Percentiles rank a stretch among this genome's conserved stretches.
phyloP scores from a whole-genome alignment of 192 early-diverging fungal species.

The Dispira simplex region DNA sequence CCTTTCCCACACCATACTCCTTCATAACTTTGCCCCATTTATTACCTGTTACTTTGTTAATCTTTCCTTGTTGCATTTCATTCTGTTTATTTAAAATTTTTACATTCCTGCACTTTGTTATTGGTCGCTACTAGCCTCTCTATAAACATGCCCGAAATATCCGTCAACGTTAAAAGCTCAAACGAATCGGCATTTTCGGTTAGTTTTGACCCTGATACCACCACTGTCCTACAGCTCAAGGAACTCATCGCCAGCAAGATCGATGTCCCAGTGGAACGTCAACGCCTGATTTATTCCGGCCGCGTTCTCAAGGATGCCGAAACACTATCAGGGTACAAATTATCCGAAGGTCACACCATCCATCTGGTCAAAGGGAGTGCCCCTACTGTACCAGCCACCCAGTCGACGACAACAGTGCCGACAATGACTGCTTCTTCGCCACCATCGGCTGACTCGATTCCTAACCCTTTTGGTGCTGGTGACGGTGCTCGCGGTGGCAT shows the following conservation, averaged over 20 bases:
- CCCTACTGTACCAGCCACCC: conserved; percentile 24
- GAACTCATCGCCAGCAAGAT: conserved; percentile 44
- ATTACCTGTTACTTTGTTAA: background rate
- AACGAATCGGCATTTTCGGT: conserved; percentile 59
- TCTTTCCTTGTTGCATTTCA: background rate
- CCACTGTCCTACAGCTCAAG: conserved; percentile 64
- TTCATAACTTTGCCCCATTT: background rate
- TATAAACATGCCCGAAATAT: conserved; percentile 36
- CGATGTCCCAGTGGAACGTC: conserved; percentile 46
- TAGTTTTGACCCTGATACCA: conserved; percentile 31
- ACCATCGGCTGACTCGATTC: background rate
- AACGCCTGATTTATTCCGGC: conserved; percentile 88
- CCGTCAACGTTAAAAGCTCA: conserved; percentile 55
- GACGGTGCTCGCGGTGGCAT: conserved; percentile 16
- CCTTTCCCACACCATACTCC: background rate
- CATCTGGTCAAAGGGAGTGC: conserved; percentile 72
- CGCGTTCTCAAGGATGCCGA: conserved; percentile 88
- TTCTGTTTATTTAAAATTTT: background rate
- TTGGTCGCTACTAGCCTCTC: background rate
- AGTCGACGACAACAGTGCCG: conserved; percentile 19
- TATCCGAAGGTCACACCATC: conserved; percentile 73
- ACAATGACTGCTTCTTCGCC: conserved; percentile 8
- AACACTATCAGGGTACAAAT: conserved; percentile 58
- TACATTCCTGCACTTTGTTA: background rate
- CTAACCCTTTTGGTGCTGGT: background rate